Evolutionary conservation across 495 filamentous ascomycete species (phyloP).

Genomic region (Rhypophila decipiens): DNA sequence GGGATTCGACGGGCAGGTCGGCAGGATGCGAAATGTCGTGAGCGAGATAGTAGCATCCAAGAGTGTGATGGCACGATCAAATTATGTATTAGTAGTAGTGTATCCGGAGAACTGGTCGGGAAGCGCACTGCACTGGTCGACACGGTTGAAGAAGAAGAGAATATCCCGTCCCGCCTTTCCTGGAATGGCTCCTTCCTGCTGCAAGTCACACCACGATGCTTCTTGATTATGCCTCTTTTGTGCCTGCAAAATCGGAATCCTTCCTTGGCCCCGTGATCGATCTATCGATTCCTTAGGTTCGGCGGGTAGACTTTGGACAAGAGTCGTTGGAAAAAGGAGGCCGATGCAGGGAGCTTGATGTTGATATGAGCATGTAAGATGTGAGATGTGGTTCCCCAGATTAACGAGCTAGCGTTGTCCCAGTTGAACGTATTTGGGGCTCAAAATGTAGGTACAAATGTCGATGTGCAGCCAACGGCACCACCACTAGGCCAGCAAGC

Average conservation of each 20-base stretch:
- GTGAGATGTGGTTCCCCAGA: constrained; percentile 8
- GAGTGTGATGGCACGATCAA: too few relatives aligned
- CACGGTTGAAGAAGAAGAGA: too few relatives aligned
- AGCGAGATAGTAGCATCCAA: background rate
- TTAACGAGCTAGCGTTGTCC: constrained; percentile 12
- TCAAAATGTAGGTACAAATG: constrained; percentile 14
- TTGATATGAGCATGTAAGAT: background rate
- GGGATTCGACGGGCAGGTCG: background rate
- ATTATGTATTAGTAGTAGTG: too few relatives aligned
- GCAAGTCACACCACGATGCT: too few relatives aligned
- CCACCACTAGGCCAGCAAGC: constrained; percentile 16
- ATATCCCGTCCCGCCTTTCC: too few relatives aligned
- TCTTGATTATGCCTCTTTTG: background rate
- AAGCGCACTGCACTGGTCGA: too few relatives aligned
- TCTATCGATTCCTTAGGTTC: background rate
- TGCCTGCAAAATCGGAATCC: background rate
- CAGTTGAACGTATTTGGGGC: constrained; percentile 8
- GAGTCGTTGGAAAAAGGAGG: background rate
- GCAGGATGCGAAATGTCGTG: background rate
- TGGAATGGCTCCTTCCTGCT: background rate
- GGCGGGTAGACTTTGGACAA: constrained; percentile 10
- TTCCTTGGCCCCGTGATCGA: too few relatives aligned
- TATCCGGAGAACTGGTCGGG: too few relatives aligned
- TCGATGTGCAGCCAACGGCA: constrained; percentile 19
- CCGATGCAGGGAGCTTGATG: background rate